A percentile compares a stretch with the other conserved stretches of the same genome.
phyloP scores from a whole-genome alignment of 2,329 filamentous ascomycete species.

The Penicillium sp. region DNA sequence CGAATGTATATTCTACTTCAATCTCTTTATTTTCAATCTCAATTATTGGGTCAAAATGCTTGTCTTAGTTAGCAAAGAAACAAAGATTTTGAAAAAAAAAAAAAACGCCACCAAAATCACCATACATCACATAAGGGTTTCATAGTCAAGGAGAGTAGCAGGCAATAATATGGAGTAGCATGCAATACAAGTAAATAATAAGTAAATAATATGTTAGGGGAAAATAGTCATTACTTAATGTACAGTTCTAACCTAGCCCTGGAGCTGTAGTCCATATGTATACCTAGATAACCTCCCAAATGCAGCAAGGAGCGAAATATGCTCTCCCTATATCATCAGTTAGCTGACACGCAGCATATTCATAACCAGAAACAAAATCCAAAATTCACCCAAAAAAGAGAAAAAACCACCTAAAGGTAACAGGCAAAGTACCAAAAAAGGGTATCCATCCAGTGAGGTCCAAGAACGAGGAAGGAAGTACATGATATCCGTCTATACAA shows the following conservation, averaged over 20 bases:
- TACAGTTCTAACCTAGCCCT: constrained; percentile 4
- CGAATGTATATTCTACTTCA: background rate
- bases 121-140: background rate
- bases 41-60: too few species aligned
- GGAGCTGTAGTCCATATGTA: background rate
- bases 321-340: constrained; percentile 11
- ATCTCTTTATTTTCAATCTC: too few species aligned
- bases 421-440: background rate
- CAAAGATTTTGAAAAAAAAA: too few species aligned
- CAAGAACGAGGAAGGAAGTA: background rate
- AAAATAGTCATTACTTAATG: constrained; percentile 2
- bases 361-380: background rate
- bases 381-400: background rate
- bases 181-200: background rate
- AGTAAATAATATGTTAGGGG: background rate
- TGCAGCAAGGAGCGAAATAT: background rate
- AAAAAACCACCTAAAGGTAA: background rate
- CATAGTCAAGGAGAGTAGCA: too few species aligned
- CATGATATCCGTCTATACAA: constrained; percentile 54
- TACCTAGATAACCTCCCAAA: background rate
- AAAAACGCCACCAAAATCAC: background rate
- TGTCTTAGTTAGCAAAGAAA: too few species aligned
- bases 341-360: background rate
- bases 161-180: too few species aligned
- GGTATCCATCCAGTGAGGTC: constrained; percentile 10